Evolutionary conservation across 805 yeast species (phyloP).

Genomic region (Lachancea mirantina): DNA sequence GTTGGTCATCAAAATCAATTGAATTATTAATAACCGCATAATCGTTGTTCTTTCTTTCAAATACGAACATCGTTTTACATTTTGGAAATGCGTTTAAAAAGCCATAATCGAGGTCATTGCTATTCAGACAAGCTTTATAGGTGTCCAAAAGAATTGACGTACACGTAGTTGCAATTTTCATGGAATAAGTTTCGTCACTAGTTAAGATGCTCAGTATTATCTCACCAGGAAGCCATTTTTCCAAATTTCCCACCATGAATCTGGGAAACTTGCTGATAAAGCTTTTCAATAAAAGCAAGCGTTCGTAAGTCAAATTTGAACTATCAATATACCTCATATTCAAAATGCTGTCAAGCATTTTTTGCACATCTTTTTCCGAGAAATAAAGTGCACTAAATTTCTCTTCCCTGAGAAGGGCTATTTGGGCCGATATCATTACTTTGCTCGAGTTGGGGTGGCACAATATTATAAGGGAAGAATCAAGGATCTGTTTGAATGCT

Average conservation of each 20-base stretch:
- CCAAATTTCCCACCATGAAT: constrained; percentile 16
- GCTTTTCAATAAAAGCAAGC: constrained; percentile 18
- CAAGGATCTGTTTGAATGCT: constrained; percentile 15
- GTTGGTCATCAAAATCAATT: too few species aligned
- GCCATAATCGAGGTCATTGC: too few species aligned
- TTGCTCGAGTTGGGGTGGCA: constrained; percentile 21
- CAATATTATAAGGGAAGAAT: constrained; percentile 15
- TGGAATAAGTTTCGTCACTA: constrained; percentile 15
- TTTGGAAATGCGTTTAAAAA: too few species aligned
- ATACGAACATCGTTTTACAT: too few species aligned
- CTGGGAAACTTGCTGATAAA: constrained; percentile 19
- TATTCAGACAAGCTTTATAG: constrained; percentile 19
- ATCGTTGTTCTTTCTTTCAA: too few species aligned
- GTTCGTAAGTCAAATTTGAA: constrained; percentile 21
- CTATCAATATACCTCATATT: constrained; percentile 23
- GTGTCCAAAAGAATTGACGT: constrained; percentile 20
- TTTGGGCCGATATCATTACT: constrained; percentile 22
- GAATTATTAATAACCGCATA: too few species aligned
- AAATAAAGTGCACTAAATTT: constrained; percentile 18
- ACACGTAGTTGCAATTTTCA: constrained; percentile 16
- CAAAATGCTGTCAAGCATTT: constrained; percentile 12
- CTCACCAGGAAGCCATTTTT: constrained; percentile 25
- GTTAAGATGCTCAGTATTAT: constrained; percentile 19
- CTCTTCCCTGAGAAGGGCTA: constrained; percentile 23
- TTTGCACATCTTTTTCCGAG: constrained; percentile 10